Percentiles rank a stretch among this genome's conserved stretches.
Evolutionary conservation across 2,329 filamentous ascomycete species (phyloP).

Genomic region (Botrytis byssoidea): DNA sequence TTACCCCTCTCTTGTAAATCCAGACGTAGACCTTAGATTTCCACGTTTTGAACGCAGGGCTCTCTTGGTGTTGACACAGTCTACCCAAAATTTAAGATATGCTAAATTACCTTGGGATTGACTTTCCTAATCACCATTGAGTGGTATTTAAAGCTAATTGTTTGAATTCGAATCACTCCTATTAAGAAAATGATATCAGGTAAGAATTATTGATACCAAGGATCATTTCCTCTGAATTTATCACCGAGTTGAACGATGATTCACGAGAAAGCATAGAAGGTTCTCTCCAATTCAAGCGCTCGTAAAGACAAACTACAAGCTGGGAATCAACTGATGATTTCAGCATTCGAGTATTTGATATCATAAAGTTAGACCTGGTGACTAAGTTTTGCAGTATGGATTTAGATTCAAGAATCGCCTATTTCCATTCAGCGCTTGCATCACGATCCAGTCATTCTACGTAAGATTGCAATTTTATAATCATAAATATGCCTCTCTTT

Average conservation of each 20-base stretch:
- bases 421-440: not conserved
- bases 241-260: not conserved
- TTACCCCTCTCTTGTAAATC: conserved; percentile 1
- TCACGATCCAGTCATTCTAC: not conserved
- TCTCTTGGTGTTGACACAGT: not conserved
- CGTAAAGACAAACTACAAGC: not conserved
- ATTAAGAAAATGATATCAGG: not conserved
- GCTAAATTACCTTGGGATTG: too few species aligned
- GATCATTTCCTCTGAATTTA: not conserved
- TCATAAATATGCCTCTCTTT: not conserved
- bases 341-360: not conserved
- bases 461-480: too few species aligned
- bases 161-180: not conserved
- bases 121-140: too few species aligned
- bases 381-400: not conserved
- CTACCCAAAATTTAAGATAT: not conserved
- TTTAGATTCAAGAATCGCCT: not conserved
- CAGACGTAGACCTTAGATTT: conserved; percentile 18
- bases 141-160: too few species aligned
- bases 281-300: not conserved
- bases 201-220: not conserved
- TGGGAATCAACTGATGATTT: not conserved
- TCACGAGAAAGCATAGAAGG: not conserved
- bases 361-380: not conserved
- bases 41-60: not conserved